phyloP scores from a whole-genome alignment of 75 land plant genomes.

The Cunninghamia lanceolata region DNA sequence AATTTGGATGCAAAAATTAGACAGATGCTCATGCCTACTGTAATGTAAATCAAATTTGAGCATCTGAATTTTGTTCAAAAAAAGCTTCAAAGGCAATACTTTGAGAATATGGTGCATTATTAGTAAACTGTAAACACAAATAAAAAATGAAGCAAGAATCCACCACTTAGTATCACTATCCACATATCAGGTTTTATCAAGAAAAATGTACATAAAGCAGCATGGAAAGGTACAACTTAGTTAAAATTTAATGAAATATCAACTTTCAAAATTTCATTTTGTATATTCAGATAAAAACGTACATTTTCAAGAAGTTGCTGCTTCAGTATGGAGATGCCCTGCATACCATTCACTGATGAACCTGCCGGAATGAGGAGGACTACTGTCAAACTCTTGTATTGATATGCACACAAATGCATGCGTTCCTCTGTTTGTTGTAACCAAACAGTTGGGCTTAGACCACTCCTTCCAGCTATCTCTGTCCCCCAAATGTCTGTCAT shows the following conservation, averaged over 20 bases:
- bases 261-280: neutral
- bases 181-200: neutral
- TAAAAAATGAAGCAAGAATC: neutral
- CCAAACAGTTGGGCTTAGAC: conserved; percentile 61
- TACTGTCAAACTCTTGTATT: conserved; percentile 67
- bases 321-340: conserved; percentile 57
- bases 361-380: conserved; percentile 68
- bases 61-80: neutral
- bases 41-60: neutral
- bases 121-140: neutral
- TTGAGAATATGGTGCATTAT: neutral
- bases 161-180: neutral
- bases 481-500: conserved; percentile 66
- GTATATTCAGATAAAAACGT: conserved; percentile 17
- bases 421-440: conserved; percentile 68
- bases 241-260: neutral
- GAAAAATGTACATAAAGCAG: neutral
- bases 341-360: conserved; percentile 57
- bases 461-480: conserved; percentile 30
- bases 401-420: conserved; percentile 73
- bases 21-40: neutral
- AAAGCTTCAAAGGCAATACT: neutral
- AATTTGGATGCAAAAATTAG: neutral
- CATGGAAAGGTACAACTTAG: neutral
- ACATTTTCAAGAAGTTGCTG: conserved; percentile 90